A percentile compares a stretch with the other conserved stretches of the same genome.
These are phyloP conservation scores for Orbilia blumenaviensis DNA, from an alignment of 2,329 filamentous ascomycete genomes.

Conservation along the genomic window DNA sequence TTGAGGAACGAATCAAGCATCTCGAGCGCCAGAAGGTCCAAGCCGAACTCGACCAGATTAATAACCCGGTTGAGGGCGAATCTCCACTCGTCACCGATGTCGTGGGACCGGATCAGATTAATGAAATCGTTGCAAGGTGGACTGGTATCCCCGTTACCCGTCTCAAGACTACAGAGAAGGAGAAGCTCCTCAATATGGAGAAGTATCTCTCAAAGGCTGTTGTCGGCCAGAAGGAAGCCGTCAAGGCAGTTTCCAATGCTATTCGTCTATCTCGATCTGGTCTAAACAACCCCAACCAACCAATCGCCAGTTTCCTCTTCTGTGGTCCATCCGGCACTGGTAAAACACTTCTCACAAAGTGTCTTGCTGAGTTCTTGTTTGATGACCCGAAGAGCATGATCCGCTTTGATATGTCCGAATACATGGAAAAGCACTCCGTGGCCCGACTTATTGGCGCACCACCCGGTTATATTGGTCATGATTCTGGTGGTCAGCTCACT, in stretches of 20 bases:
- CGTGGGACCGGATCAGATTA: constrained; percentile 97
- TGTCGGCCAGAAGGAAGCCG: constrained; percentile 92
- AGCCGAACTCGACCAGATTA: constrained; percentile 68
- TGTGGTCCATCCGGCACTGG: constrained; percentile 97
- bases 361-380: constrained; percentile 95
- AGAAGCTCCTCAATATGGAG: constrained; percentile 99
- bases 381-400: constrained; percentile 98
- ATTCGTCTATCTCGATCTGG: constrained; percentile 95
- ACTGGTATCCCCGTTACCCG: constrained; percentile 98
- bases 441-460: constrained; percentile 98
- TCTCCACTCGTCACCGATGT: constrained; percentile 85
- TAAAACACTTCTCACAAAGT: constrained; percentile 97
- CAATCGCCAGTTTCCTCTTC: constrained; percentile 92
- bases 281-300: constrained; percentile 93
- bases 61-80: constrained; percentile 66
- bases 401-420: constrained; percentile 99
- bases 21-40: constrained; percentile 82
- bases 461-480: constrained; percentile 95
- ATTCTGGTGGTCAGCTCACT: constrained; percentile 93
- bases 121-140: constrained; percentile 96
- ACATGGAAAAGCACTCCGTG: constrained; percentile 94
- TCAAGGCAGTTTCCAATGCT: constrained; percentile 90
- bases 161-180: constrained; percentile 93
- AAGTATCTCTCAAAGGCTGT: constrained; percentile 82
- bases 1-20: constrained; percentile 78